Conservation (phyloP, 345 rosid genomes). For the Kernera saxatilis region DNA sequence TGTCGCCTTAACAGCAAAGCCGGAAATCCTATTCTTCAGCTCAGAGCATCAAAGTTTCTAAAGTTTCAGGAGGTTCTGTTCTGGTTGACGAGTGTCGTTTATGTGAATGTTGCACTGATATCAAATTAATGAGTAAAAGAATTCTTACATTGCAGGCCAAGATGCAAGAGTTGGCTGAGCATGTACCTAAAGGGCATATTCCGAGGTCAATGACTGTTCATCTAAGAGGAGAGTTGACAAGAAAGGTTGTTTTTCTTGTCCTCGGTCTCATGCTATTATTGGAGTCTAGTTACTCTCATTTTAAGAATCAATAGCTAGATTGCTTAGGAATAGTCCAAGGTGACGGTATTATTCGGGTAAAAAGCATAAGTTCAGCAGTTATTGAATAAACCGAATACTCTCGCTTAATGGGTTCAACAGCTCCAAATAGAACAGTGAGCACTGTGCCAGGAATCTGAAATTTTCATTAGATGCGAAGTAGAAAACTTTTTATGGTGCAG, state of each 20-base stretch:
- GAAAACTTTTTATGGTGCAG: neutral
- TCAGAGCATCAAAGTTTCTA: constrained; percentile 90
- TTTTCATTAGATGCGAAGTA: neutral
- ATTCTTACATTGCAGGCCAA: constrained; percentile 63
- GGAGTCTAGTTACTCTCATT: neutral
- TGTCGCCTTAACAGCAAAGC: constrained; percentile 58
- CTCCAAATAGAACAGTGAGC: neutral
- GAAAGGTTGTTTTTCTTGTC: constrained; percentile 60
- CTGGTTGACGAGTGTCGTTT: neutral
- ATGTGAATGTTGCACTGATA: neutral
- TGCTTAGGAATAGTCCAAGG: neutral
- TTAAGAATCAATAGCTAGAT: neutral
- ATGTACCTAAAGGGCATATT: constrained; percentile 97
- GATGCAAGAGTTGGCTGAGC: constrained; percentile 97
- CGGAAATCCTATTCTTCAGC: constrained; percentile 94
- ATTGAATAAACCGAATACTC: neutral
- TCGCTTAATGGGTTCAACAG: neutral
- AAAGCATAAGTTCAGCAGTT: neutral
- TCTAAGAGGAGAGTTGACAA: constrained; percentile 94
- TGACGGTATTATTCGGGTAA: neutral
- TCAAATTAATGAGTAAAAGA: neutral
- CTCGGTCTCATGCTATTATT: neutral
- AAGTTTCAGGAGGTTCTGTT: constrained; percentile 90
- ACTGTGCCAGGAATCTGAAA: neutral
- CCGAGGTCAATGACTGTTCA: constrained; percentile 95